Conservation (phyloP, 768 basidiomycete species). For the Boletus patriciae region DNA sequence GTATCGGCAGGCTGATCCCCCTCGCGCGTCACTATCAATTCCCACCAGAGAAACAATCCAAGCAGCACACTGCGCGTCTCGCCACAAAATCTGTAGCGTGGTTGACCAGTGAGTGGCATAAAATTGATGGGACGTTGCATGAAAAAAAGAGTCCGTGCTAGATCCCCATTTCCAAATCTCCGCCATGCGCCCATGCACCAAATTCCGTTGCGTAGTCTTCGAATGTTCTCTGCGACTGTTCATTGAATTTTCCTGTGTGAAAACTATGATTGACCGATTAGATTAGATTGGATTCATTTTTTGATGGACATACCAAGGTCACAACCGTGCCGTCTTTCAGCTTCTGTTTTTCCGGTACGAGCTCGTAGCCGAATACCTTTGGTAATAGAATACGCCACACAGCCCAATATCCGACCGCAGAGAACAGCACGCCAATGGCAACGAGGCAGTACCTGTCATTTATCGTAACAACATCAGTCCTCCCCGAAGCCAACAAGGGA, state of each 20-base stretch:
- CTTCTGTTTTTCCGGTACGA: constrained; percentile 47
- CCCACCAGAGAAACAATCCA: too few relatives aligned
- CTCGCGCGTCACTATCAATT: too few relatives aligned
- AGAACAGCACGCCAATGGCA: constrained; percentile 47
- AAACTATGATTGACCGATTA: neutral
- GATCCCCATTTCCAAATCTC: too few relatives aligned
- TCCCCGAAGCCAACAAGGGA: constrained; percentile 29
- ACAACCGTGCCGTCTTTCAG: constrained; percentile 55
- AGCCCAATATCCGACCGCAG: constrained; percentile 53
- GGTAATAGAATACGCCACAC: constrained; percentile 52
- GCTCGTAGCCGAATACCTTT: constrained; percentile 47
- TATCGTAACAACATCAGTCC: neutral
- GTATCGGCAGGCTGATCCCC: too few relatives aligned
- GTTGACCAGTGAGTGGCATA: too few relatives aligned
- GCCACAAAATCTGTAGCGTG: too few relatives aligned
- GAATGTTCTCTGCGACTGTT: too few relatives aligned
- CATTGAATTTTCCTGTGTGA: constrained; percentile 1
- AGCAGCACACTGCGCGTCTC: too few relatives aligned
- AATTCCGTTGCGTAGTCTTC: too few relatives aligned
- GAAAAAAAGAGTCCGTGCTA: too few relatives aligned
- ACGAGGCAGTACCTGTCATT: constrained; percentile 48
- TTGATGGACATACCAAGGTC: constrained; percentile 40
- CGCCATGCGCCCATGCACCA: too few relatives aligned
- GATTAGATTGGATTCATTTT: neutral
- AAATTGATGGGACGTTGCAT: too few relatives aligned